Base-by-base conservation (phyloP, 148 eudicot species). In the Agrostemma githago region DNA sequence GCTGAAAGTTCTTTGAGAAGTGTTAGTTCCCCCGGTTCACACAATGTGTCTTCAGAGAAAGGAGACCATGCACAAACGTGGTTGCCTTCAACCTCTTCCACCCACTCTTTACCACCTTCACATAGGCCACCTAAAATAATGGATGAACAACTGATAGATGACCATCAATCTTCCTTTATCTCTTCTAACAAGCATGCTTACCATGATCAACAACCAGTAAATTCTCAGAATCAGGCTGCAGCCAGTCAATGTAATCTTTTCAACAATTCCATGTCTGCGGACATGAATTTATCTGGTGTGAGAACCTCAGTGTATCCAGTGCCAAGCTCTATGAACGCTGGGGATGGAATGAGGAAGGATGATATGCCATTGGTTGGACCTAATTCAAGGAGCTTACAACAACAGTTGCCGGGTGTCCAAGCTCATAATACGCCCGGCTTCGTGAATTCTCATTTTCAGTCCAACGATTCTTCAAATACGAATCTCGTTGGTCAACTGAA, bases 391-490 rank as follows among this genome's bases (percentile, higher is more conserved):
- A 44, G 77, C 39, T 70, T 72, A 38, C 88, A 76, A 62, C 96
- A 87, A 66, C 85, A 82, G 19, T n/a, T 68, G 19, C 60, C 54
- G 37, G 83, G 84, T 54, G 68, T 74, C 59, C 91, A 82, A 63
- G 71, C 82, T 83, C 80, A 38, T 34, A 86, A 80, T 68, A 69
- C 78, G 43, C 44, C 56, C 60, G 80, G 79, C 39, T 43, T 72
- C 70, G 59, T 78, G 40, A 84, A 78, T 75, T 67, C 82, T 46
- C 74, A 74, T 64, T 76, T 64, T 72, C 88, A 90, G 65, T 76
- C 88, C 74, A 84, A 85, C 77, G 74, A 70, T 82, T 72, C 82
- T 70, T 57, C 79, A 46, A 87, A 79, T 12, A 82, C 87, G 74
- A 78, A 80, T 76, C 66, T 77, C n/a, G 76, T 72, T 60, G 48